Conservation (phyloP, 148 eudicot species). For the Vaccinium corymbosum region DNA sequence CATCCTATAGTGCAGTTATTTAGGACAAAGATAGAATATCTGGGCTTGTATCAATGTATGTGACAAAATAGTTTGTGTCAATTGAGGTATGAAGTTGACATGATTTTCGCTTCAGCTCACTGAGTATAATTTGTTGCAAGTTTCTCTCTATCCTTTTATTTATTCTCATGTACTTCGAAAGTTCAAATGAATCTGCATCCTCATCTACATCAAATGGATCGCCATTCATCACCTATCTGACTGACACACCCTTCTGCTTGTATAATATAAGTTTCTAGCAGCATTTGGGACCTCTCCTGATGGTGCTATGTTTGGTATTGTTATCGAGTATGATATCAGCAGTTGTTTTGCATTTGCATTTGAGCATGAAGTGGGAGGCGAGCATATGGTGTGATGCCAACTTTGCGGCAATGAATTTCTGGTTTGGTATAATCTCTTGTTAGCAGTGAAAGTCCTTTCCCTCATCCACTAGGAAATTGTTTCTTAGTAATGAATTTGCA, state of each 20-base stretch:
- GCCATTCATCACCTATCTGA: too few species aligned
- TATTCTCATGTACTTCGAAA: neutral
- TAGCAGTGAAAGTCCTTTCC: neutral
- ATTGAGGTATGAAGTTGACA: neutral
- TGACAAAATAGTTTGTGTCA: neutral
- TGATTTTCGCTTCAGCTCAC: neutral
- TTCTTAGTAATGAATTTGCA: too few species aligned
- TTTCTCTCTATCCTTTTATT: neutral
- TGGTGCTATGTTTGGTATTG: neutral
- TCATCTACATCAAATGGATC: too few species aligned
- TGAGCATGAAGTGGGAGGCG: neutral
- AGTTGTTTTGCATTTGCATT: neutral
- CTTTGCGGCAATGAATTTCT: neutral
- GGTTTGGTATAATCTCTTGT: neutral
- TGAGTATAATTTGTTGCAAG: neutral
- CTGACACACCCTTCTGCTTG: too few species aligned
- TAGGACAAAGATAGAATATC: neutral
- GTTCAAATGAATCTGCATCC: neutral
- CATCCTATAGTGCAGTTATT: constrained; percentile 8
- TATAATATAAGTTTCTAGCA: too few species aligned
- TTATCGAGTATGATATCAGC: neutral
- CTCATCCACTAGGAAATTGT: neutral
- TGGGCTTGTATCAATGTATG: neutral
- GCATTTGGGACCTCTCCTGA: too few species aligned
- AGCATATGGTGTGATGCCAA: neutral